Percentiles rank a stretch among this genome's conserved stretches.
These are phyloP conservation scores for Anthostomella pinea DNA, from an alignment of 2,329 filamentous ascomycete genomes.

Conservation along the genomic window DNA sequence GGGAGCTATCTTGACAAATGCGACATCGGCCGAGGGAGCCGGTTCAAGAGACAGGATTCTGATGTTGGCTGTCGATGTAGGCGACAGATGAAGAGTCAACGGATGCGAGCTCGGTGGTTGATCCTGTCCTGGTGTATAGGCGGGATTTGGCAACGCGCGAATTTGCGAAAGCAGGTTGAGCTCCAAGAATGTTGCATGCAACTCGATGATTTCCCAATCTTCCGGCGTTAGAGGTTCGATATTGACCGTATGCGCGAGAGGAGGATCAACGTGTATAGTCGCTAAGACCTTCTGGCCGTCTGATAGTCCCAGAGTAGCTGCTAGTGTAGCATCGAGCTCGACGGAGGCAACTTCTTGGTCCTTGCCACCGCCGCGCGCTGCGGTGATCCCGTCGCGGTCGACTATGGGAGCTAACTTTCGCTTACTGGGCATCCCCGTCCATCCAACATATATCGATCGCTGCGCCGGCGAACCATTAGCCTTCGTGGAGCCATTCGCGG, in stretches of 20 bases:
- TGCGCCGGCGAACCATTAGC: slow-evolving; percentile 46
- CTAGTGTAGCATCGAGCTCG: slow-evolving; percentile 86
- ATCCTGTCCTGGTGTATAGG: slow-evolving; percentile 52
- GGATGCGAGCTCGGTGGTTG: slow-evolving; percentile 64
- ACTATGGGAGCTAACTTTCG: slow-evolving; percentile 72
- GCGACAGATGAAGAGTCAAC: slow-evolving; percentile 87
- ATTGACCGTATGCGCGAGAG: slow-evolving; percentile 87
- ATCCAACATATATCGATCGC: slow-evolving; percentile 82
- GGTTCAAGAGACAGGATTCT: slow-evolving; percentile 81
- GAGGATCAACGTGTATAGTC: slow-evolving; percentile 82
- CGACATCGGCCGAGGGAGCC: slow-evolving; percentile 59
- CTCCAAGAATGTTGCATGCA: slow-evolving; percentile 94
- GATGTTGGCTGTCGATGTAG: slow-evolving; percentile 92
- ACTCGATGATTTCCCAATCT: slow-evolving; percentile 98
- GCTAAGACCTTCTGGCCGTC: slow-evolving; percentile 77
- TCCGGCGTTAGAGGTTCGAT: slow-evolving; percentile 94
- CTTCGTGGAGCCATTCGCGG: slow-evolving; percentile 40
- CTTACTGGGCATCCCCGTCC: slow-evolving; percentile 98
- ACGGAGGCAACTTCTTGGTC: slow-evolving; percentile 77
- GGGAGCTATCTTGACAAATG: slow-evolving; percentile 89
- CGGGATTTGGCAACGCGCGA: slow-evolving; percentile 85
- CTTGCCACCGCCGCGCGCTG: slow-evolving; percentile 54
- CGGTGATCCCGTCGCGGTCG: slow-evolving; percentile 67
- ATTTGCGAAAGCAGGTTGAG: slow-evolving; percentile 92
- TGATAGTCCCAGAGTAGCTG: slow-evolving; percentile 68